phyloP scores from a whole-genome alignment of 73 alveolate genomes.

The Tetrahymena elliotti region DNA sequence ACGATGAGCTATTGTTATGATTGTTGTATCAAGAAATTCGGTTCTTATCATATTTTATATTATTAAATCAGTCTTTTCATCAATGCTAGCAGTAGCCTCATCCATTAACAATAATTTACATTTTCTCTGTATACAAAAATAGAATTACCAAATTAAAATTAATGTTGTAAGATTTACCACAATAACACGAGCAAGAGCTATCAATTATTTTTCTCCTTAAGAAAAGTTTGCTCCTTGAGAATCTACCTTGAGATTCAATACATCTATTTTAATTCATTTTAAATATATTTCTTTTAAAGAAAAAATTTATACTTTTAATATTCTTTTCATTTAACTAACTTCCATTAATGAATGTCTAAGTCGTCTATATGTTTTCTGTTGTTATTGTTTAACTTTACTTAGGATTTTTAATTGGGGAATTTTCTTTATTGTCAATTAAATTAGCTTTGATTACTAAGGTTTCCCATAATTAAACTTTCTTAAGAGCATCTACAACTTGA shows the following conservation, averaged over 20 bases:
- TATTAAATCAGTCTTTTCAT: constrained; percentile 76
- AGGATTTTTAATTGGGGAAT: constrained; percentile 38
- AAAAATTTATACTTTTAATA: too few relatives aligned
- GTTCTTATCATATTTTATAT: constrained; percentile 62
- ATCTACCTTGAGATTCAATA: too few relatives aligned
- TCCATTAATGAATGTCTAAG: too few relatives aligned
- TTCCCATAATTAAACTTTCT: constrained; percentile 44
- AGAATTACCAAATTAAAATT: too few relatives aligned
- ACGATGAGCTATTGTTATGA: constrained; percentile 89
- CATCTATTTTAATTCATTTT: too few relatives aligned
- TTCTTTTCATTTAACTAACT: too few relatives aligned
- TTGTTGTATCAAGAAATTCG: constrained; percentile 71
- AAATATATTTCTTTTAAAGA: too few relatives aligned
- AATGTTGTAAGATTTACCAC: not conserved
- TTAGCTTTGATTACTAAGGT: not conserved
- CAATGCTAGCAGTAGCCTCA: constrained; percentile 96
- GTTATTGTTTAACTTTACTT: constrained; percentile 22
- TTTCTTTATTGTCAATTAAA: constrained; percentile 40
- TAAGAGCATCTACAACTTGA: constrained; percentile 52
- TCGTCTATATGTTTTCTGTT: constrained; percentile 44
- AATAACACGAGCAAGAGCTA: constrained; percentile 63
- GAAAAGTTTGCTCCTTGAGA: constrained; percentile 10
- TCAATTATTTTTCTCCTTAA: constrained; percentile 64
- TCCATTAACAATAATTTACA: constrained; percentile 79
- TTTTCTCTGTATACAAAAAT: constrained; percentile 29